Evolutionary conservation across 345 rosid species (phyloP), one percentile per base, ranked within the genome.

Genomic region (Populus simonii): DNA sequence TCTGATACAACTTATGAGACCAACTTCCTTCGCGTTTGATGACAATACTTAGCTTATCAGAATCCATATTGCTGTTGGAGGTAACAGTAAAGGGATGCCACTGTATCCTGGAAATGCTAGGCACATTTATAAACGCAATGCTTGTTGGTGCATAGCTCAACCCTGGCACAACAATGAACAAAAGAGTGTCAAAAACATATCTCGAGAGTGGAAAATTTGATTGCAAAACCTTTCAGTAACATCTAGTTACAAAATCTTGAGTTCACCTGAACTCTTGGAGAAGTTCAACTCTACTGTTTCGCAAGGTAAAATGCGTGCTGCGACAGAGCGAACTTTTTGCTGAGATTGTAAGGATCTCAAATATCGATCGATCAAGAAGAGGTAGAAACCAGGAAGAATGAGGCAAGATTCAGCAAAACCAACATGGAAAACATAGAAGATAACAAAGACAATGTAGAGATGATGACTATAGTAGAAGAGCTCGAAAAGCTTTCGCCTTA

Each of bases 51-150:
- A 78, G 22, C 55, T 66, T 45, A 1, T 82, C 76, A 11, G 81
- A 75, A 39, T 78, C 84, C 79, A 71, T 23, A 10, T 70, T 74
- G 79, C 76, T 82, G 76, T 33, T 78, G 62, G 84, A 78, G 47
- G 73, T 78, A n/a, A 71, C 43, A 4, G 80, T 78, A n/a, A 78
- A 82, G n/a, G 79, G 82, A 75, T 82, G 82, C 82, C 79, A 82
- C 71, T 82, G 85, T 20, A 78, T 53, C 76, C 61, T 78, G 57
- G 82, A 82, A 67, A 82, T 82, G 62, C 35, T 16, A 25, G 85
- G 77, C 74, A 78, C 49, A 20, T 78, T 82, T 43, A 78, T 38
- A 66, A 82, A 82, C 55, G 74, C 33, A 3, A 27, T 66, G 75
- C 85, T 78, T 67, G 66, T 57, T 41, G 79, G 79, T 59, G 47